Evolutionary conservation across 495 filamentous ascomycete genomes (phyloP), one percentile per base, ranked within the genome.

Genomic region (Echria macrotheca): DNA sequence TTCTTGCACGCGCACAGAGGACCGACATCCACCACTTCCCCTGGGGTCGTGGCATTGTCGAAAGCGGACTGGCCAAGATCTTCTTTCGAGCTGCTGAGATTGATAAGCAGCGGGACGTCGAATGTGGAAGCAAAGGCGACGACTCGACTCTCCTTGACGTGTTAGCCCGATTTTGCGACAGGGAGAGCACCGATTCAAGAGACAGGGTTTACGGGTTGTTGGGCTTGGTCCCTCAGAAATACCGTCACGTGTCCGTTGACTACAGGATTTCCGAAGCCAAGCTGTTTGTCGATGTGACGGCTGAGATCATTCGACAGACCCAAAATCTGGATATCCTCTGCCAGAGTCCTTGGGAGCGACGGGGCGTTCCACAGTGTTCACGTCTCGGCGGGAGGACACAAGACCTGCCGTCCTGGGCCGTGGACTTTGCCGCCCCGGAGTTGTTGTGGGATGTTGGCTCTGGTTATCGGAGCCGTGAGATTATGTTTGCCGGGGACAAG

Each of bases 311-410:
- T 25, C 15, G 49, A 31, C 15, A 15, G 5, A 33, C 3, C 19
- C 22, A 11, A 19, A 56, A 52, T 21, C 36, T 56, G 15, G 53
- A 56, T 39, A 56, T 56, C 42, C 42, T 56, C 1, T 56, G 53
- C 28, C 53, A 56, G 29, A 56, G 36, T 26, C 53, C 53, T 4
- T 56, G 53, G 53, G 25, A 26, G 32, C 29, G 15, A 1, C 19
- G 18, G 11, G 32, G 21, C 3, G 18, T 14, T 24, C 19, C 44
- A 5, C n/a, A 36, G 11, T 36, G 28, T 8, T 39, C 36, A n/a
- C 36, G 36, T n/a, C 36, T 39, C 36, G 36, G 36, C 17, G 3
- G 36, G 12, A n/a, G 36, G 8, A 39, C 36, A 11, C 1, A 19
- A 18, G 36, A n/a, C 3, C 36, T 39, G 36, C 38, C 38, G 15